A percentile compares a stretch with the other conserved stretches of the same genome.
Evolutionary conservation across 345 rosid species (phyloP).

Genomic region (Heritiera littoralis): DNA sequence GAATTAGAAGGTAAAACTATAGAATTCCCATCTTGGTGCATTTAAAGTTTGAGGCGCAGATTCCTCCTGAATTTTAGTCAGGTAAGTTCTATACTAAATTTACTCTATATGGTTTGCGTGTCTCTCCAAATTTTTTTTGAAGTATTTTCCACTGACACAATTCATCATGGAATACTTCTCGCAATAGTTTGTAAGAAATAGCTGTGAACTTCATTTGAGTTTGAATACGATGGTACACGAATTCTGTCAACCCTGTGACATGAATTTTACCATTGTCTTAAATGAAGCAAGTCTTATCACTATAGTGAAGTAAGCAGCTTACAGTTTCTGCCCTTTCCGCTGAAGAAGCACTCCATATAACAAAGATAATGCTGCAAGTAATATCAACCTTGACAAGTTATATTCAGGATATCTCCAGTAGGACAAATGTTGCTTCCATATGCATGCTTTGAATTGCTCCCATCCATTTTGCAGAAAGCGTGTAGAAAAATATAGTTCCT

Average conservation of each 20-base stretch:
- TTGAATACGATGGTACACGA: neutral
- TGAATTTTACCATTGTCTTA: neutral
- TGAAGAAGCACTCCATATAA: slow-evolving; percentile 48
- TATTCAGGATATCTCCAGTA: slow-evolving; percentile 63
- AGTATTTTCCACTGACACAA: no score
- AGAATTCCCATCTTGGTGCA: no score
- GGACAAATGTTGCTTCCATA: slow-evolving; percentile 61
- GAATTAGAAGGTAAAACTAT: neutral
- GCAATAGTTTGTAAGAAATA: no score
- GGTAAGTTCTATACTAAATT: no score
- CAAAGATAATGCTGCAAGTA: slow-evolving; percentile 30
- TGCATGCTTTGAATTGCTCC: slow-evolving; percentile 56
- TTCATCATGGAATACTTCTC: no score
- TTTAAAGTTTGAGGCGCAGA: neutral
- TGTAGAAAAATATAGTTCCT: slow-evolving; percentile 31
- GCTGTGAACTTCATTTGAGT: no score
- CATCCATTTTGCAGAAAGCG: slow-evolving; percentile 44
- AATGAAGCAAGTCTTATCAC: no score
- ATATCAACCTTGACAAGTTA: slow-evolving; percentile 42
- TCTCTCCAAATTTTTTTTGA: no score
- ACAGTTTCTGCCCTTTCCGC: slow-evolving; percentile 55
- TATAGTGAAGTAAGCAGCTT: neutral
- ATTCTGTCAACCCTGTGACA: neutral
- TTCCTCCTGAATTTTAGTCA: no score
- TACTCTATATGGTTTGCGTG: no score